Evolutionary conservation across 768 basidiomycete genomes (phyloP).

Genomic region (Suillus paluster): DNA sequence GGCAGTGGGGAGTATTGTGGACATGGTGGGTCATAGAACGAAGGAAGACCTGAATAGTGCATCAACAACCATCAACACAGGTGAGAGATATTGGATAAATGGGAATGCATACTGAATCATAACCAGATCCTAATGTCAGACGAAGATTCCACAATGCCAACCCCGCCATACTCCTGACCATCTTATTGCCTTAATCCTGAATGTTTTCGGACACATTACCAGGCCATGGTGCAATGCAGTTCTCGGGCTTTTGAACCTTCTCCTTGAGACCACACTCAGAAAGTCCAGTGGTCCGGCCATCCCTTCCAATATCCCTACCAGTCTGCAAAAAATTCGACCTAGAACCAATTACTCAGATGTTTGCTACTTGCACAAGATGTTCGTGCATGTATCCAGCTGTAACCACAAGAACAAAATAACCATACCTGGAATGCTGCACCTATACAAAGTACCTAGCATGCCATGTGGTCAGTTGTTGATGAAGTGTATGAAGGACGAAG

Average conservation of each 20-base stretch:
- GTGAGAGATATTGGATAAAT: not conserved
- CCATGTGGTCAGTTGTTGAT: constrained; percentile 11
- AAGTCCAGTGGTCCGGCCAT: no score
- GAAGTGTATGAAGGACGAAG: not conserved
- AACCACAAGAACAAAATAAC: not conserved
- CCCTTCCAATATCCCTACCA: constrained; percentile 21
- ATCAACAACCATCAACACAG: constrained; percentile 1
- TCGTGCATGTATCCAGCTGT: constrained; percentile 25
- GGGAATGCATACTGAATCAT: not conserved
- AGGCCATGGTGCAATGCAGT: not conserved
- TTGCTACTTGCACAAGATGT: constrained; percentile 31
- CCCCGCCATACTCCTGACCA: not conserved
- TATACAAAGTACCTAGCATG: constrained; percentile 17
- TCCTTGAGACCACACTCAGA: not conserved
- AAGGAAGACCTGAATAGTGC: not conserved
- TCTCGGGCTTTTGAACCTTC: not conserved
- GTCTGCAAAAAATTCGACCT: constrained; percentile 21
- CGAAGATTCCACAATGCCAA: not conserved
- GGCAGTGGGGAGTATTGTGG: not conserved
- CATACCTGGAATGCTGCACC: constrained; percentile 25
- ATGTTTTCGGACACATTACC: not conserved
- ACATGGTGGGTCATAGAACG: not conserved
- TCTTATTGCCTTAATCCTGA: not conserved
- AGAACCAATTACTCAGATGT: constrained; percentile 19
- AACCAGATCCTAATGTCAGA: not conserved